These are phyloP conservation scores for Haplosporangium sp. DNA, from an alignment of 371 early-diverging fungal genomes.

Conservation along the genomic window DNA sequence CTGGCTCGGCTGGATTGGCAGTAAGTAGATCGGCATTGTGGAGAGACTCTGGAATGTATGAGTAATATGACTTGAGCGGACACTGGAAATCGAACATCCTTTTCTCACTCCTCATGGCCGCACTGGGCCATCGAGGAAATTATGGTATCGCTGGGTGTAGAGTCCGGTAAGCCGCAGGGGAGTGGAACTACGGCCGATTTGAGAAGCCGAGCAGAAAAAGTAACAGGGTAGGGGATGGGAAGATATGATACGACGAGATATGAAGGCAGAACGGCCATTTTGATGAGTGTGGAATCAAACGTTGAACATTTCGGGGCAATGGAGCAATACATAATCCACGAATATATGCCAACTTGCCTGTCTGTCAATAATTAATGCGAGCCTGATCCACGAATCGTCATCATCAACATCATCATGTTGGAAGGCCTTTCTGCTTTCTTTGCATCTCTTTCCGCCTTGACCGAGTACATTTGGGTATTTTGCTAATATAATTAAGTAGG, in stretches of 20 bases:
- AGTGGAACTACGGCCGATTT: neutral
- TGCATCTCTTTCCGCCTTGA: too few species aligned
- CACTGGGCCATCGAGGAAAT: neutral
- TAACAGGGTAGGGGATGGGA: neutral
- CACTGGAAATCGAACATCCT: neutral
- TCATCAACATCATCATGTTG: too few species aligned
- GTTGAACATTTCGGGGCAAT: neutral
- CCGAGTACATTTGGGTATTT: too few species aligned
- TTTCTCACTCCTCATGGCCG: neutral
- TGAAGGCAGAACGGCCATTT: neutral
- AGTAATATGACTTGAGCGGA: conserved; percentile 5
- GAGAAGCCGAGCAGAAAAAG: conserved; percentile 1
- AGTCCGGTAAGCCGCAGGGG: too few species aligned
- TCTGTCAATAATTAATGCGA: too few species aligned
- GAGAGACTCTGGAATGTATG: neutral
- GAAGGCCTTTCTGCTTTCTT: too few species aligned
- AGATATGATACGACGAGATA: neutral
- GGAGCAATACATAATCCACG: too few species aligned
- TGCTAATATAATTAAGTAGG: too few species aligned
- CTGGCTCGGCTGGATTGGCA: too few species aligned
- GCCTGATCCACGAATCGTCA: too few species aligned
- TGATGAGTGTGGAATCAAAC: neutral
- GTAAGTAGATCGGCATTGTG: too few species aligned
- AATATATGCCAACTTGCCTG: too few species aligned
- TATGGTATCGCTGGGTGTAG: neutral